Base-by-base conservation (phyloP, 495 filamentous ascomycete species). In the Cercophora sp. region DNA sequence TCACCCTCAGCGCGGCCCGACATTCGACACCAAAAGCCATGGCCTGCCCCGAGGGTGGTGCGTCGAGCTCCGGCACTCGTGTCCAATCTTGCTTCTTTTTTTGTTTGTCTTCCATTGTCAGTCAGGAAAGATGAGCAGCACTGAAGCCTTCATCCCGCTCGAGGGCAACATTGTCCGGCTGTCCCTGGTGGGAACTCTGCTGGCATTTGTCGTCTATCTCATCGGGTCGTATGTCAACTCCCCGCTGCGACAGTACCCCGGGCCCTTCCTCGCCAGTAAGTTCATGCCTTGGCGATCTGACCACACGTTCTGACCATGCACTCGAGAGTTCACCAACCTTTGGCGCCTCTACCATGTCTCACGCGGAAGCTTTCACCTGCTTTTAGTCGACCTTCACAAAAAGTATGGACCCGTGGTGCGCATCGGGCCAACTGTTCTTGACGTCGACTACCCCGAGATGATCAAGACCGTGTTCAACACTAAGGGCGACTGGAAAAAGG, bases 371-470 rank as follows among this genome's bases (percentile, higher is more conserved):
- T 60, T 47, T 18, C 61, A 64, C 32, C 22, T 46, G 10, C 44
- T 46, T 16, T 49, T 49, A 23, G 49, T 40, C n/a, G 32, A 52
- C 2, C 54, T 75, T 6, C 72, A 74, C 57, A 55, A 61, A 3
- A 61, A 65, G 44, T 74, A 72, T 45, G 68, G 71, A 4, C 57
- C 57, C 1, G 62, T 71, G 3, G 70, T 74, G 10, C 67, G 69
- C 2, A 57, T 71, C 25, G 69, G 55, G 1, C 71, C 70, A 16
- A 65, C 71, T 34, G 56, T 68, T 34, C 40, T 75, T n/a, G 68
- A 67, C 26, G 59, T 75, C 31, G 68, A 68, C 29, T 59, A 57
- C 20, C 56, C 66, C 41, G 52, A 54, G n/a, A n/a, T 59, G 31
- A 51, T 59, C 48, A 62, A 61, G 47, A 55, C 52, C 8, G 39